phyloP scores from a whole-genome alignment of 306 rosid genomes.

The Lathyrus tuberosus region DNA sequence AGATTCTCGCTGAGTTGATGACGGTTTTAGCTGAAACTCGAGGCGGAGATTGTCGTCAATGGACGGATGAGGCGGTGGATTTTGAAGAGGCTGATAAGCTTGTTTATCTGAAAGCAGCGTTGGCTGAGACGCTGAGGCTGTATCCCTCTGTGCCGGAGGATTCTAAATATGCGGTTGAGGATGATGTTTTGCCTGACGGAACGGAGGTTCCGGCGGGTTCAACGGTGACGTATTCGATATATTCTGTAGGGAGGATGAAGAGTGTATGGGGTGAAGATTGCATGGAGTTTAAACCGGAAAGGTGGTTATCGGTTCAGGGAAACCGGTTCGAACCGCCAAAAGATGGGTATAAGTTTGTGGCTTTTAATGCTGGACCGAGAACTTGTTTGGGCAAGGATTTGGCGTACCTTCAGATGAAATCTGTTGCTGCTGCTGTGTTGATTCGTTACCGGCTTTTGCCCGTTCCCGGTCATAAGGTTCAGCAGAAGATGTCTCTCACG shows the following conservation, averaged over 20 bases:
- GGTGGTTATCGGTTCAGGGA: conserved; percentile 67
- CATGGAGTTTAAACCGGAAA: conserved; percentile 85
- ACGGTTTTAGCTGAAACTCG: conserved; percentile 58
- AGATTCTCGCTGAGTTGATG: conserved; percentile 57
- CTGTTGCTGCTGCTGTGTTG: conserved; percentile 86
- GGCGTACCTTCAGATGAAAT: conserved; percentile 95
- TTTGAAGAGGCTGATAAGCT: conserved; percentile 81
- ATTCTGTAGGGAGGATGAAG: conserved; percentile 89
- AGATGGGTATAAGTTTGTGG: conserved; percentile 74
- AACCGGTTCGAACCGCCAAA: conserved; percentile 76
- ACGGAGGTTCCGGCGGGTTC: conserved; percentile 87
- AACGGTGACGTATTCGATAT: conserved; percentile 89
- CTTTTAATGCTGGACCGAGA: conserved; percentile 95
- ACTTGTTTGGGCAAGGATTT: conserved; percentile 92
- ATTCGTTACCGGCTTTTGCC: conserved; percentile 69
- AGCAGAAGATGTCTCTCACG: conserved; percentile 91
- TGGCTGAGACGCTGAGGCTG: conserved; percentile 80
- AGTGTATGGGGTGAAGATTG: conserved; percentile 94
- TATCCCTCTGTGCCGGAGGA: conserved; percentile 94
- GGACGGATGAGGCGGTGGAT: conserved; percentile 72
- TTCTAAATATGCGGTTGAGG: conserved; percentile 65
- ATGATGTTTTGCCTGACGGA: conserved; percentile 88
- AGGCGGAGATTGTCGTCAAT: conserved; percentile 47
- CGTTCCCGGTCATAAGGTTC: conserved; percentile 81
- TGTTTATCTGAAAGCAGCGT: conserved; percentile 77